Conservation (phyloP, 768 basidiomycete genomes). For the Galerina marginata region DNA sequence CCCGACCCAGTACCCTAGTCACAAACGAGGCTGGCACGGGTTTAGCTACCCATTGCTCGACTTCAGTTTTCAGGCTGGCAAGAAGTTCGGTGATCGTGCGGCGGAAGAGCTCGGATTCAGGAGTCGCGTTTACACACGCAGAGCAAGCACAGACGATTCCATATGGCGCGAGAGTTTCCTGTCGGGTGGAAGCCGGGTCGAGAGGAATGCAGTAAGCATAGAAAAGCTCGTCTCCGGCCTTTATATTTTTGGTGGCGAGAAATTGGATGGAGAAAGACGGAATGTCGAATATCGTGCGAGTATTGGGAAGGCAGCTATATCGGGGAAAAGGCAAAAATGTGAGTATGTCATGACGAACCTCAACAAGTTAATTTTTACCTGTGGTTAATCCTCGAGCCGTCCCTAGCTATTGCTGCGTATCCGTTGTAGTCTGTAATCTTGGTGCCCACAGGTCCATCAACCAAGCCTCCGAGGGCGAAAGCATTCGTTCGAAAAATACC, state of each 20-base stretch:
- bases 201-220: conserved; percentile 27
- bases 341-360: background rate
- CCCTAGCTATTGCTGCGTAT: conserved; percentile 11
- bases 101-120: too few species aligned
- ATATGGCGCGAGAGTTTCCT: too few species aligned
- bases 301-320: conserved; percentile 30
- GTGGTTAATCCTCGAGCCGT: conserved; percentile 31
- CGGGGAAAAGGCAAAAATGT: background rate
- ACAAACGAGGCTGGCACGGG: too few species aligned
- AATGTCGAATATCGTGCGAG: conserved; percentile 27
- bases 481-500: conserved; percentile 36
- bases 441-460: background rate
- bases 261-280: conserved; percentile 36
- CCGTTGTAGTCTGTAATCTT: conserved; percentile 12
- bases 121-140: too few species aligned
- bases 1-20: too few species aligned
- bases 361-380: conserved; percentile 13
- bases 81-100: too few species aligned
- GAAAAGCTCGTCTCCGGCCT: conserved; percentile 35
- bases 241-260: conserved; percentile 32
- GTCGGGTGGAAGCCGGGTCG: too few species aligned
- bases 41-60: too few species aligned
- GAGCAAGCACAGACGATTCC: too few species aligned
- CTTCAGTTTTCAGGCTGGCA: too few species aligned
- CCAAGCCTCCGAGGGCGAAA: background rate